phyloP scores from a whole-genome alignment of 345 rosid species.

The Dipteronia dyeriana region DNA sequence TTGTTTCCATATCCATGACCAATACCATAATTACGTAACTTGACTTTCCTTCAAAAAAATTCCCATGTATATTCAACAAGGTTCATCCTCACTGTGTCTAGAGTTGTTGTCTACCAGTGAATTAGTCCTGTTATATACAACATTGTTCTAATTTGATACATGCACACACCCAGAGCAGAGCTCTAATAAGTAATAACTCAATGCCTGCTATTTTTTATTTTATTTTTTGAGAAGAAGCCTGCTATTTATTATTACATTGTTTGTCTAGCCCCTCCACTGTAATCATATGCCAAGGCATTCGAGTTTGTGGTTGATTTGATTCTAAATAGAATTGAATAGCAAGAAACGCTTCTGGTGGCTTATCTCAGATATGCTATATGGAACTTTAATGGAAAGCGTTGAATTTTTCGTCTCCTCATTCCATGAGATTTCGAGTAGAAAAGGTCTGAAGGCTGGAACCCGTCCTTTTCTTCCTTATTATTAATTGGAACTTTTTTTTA shows the following conservation, averaged over 20 bases:
- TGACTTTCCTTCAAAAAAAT: not conserved
- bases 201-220: not conserved
- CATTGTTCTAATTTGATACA: not conserved
- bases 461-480: too few relatives aligned
- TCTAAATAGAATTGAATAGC: not conserved
- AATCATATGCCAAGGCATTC: not conserved
- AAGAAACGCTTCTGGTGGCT: not conserved
- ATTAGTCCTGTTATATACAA: not conserved
- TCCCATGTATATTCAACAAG: not conserved
- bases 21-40: not conserved
- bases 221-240: too few relatives aligned
- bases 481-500: too few relatives aligned
- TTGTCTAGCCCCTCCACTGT: not conserved
- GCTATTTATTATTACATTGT: not conserved
- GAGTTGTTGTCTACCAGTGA: not conserved
- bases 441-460: too few relatives aligned
- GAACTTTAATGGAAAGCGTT: not conserved
- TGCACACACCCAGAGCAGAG: not conserved
- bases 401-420: not conserved
- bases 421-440: too few relatives aligned
- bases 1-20: not conserved
- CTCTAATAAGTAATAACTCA: not conserved
- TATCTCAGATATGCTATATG: not conserved
- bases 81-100: not conserved
- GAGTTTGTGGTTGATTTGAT: not conserved